Conservation (phyloP, 208 protist genomes). For the Wallacemonas sp. region DNA sequence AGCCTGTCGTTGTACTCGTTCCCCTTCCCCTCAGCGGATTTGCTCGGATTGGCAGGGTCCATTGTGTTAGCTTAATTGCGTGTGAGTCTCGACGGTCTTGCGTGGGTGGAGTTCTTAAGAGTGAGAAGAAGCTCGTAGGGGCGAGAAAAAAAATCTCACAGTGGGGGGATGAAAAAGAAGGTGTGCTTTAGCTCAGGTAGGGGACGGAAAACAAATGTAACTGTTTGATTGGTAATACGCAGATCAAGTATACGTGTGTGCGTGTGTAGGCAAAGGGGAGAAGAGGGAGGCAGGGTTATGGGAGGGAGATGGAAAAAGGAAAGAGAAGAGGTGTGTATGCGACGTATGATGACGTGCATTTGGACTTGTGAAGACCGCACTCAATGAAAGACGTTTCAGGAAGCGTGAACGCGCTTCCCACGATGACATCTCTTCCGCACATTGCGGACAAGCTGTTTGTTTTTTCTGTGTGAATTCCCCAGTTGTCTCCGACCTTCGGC, state of each 20-base stretch:
- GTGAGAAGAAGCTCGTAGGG: slow-evolving; percentile 13
- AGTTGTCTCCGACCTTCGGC: not conserved
- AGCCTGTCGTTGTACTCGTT: too few relatives aligned
- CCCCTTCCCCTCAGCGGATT: too few relatives aligned
- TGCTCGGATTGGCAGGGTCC: too few relatives aligned
- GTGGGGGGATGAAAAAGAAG: slow-evolving; percentile 1
- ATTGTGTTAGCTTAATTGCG: too few relatives aligned
- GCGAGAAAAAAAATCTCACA: not conserved
- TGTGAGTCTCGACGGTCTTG: slow-evolving; percentile 17
- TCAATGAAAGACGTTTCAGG: not conserved
- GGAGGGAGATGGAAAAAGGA: slow-evolving; percentile 3
- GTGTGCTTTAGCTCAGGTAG: slow-evolving; percentile 4
- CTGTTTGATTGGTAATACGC: not conserved
- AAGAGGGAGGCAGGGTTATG: slow-evolving; percentile 1
- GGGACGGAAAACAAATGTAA: slow-evolving; percentile 1
- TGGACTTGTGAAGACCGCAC: not conserved
- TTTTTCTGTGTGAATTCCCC: not conserved
- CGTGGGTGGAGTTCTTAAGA: slow-evolving; percentile 18
- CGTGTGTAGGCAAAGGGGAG: not conserved
- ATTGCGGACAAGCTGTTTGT: too few relatives aligned
- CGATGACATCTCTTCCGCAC: not conserved
- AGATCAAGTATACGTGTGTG: not conserved
- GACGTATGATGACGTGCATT: not conserved
- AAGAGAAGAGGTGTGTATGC: slow-evolving; percentile 10
- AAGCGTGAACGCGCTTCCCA: not conserved